Percentiles rank a stretch among this genome's conserved stretches.
Conservation (phyloP, 2,329 filamentous ascomycete genomes). For the Monilinia laxa region DNA sequence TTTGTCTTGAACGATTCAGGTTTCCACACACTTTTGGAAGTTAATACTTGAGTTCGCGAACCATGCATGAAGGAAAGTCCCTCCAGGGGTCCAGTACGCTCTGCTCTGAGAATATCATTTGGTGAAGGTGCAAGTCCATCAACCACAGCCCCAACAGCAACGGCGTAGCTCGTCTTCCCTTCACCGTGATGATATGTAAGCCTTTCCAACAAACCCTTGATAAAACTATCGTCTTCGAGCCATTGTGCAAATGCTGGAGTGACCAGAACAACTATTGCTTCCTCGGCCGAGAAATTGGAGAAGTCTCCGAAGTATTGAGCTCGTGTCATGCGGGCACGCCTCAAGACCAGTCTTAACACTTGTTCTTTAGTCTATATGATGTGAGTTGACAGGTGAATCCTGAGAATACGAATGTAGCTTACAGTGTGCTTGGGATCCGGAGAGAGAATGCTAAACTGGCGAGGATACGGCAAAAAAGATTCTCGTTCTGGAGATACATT, state of each 20-base stretch:
- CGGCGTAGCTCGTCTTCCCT: conserved; percentile 14
- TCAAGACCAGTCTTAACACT: background rate
- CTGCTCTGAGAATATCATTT: conserved; percentile 19
- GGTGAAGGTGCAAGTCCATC: conserved; percentile 49
- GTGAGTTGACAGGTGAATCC: conserved; percentile 4
- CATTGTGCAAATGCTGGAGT: conserved; percentile 39
- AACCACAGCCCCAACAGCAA: conserved; percentile 53
- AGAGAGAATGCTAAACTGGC: conserved; percentile 22
- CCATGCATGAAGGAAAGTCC: conserved; percentile 57
- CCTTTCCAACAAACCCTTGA: conserved; percentile 33
- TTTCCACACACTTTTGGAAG: conserved; percentile 3
- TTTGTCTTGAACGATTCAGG: background rate
- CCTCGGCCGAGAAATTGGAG: background rate
- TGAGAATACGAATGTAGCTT: conserved; percentile 1
- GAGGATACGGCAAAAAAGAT: conserved; percentile 2
- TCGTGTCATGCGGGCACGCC: conserved; percentile 7
- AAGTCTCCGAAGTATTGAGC: background rate
- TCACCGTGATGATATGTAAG: conserved; percentile 17
- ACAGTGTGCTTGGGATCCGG: conserved; percentile 22
- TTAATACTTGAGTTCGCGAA: conserved; percentile 43
- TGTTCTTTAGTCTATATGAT: conserved; percentile 19
- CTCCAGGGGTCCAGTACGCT: conserved; percentile 28
- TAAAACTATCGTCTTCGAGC: conserved; percentile 37
- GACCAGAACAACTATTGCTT: conserved; percentile 39
- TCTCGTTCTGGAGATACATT: background rate